phyloP scores from a whole-genome alignment of 371 early-diverging fungal genomes.

The Chytridiales sp. region DNA sequence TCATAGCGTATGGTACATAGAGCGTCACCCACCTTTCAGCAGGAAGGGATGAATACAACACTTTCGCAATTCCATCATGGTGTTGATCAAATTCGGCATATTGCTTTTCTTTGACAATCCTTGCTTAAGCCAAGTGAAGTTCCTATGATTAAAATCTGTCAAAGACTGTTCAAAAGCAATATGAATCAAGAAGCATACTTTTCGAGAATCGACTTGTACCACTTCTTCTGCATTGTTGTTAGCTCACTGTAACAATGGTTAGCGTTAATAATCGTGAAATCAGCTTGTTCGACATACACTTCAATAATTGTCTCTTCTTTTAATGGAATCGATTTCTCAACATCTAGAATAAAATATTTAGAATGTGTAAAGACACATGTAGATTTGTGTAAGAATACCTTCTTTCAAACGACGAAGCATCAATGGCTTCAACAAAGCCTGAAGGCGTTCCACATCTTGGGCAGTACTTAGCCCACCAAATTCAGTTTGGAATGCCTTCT shows the following conservation, averaged over 20 bases:
- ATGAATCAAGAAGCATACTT: conserved; percentile 29
- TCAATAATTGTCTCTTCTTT: conserved; percentile 94
- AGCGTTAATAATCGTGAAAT: background rate
- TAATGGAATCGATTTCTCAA: conserved; percentile 93
- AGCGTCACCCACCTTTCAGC: conserved; percentile 53
- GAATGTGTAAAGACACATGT: background rate
- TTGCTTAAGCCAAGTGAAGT: conserved; percentile 80
- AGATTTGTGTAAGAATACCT: conserved; percentile 31
- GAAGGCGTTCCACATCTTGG: conserved; percentile 78
- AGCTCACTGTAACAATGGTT: conserved; percentile 57
- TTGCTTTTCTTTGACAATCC: conserved; percentile 43
- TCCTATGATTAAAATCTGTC: conserved; percentile 65
- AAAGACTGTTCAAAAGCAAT: conserved; percentile 29
- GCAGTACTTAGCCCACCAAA: conserved; percentile 73
- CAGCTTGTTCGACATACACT: conserved; percentile 48
- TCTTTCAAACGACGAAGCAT: conserved; percentile 96
- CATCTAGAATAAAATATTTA: conserved; percentile 56
- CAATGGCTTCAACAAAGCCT: conserved; percentile 80
- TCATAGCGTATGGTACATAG: background rate
- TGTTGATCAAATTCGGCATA: conserved; percentile 84
- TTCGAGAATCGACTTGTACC: conserved; percentile 92
- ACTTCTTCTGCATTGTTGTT: conserved; percentile 86
- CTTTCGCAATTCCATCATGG: conserved; percentile 97
- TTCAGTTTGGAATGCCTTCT: conserved; percentile 70
- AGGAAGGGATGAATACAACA: conserved; percentile 99